Evolutionary conservation across 2,329 filamentous ascomycete genomes (phyloP), one percentile per base, ranked within the genome.

Genomic region (Ilyonectria sp.): DNA sequence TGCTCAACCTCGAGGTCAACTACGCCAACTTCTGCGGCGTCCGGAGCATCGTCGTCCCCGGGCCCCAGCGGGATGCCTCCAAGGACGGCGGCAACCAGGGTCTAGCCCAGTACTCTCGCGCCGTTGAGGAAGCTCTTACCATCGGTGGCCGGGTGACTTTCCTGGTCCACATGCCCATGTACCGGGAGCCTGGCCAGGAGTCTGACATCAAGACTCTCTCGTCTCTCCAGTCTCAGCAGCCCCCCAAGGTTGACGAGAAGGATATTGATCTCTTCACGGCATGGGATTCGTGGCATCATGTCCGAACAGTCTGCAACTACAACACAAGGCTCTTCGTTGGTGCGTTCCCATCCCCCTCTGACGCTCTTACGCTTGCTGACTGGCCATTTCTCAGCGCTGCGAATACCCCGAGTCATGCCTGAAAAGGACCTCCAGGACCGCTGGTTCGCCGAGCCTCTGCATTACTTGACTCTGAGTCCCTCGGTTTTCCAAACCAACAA

Each of bases 1-100:
- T 97, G 7, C 85, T 99, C 70, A 94, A 94, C 78, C 87, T 97
- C 44, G 96, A 99, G 79, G 88, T 98, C 54, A 93, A 94, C 55
- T 99, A 98, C 82, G 96, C 97, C 70, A 95, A 94, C 69, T 99
- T 98, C 82, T 98, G 94, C 77, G 97, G 97, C 40, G 88, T 96
- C 54, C 90, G 91, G 63, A 97, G 93, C 80, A 86, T 98, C 65
- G 85, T 98, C 57, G 86, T 99, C 33, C 91, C 92, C 2, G 94
- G 94, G 0, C 96, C 96, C 3, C 88, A 88, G 70, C 82, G 89
- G 15, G 89, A 92, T 71, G 86, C 89, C 64, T 86, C 87, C 64
- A 86, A 85, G 62, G 78, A 84, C 67, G 80, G 82, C 15, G 84
- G 82, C 54, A 82, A 84, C 72, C 82, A 84, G 77, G 86, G 86